Conservation (phyloP, 2,329 filamentous ascomycete genomes). For the Colletotrichum trifolii region DNA sequence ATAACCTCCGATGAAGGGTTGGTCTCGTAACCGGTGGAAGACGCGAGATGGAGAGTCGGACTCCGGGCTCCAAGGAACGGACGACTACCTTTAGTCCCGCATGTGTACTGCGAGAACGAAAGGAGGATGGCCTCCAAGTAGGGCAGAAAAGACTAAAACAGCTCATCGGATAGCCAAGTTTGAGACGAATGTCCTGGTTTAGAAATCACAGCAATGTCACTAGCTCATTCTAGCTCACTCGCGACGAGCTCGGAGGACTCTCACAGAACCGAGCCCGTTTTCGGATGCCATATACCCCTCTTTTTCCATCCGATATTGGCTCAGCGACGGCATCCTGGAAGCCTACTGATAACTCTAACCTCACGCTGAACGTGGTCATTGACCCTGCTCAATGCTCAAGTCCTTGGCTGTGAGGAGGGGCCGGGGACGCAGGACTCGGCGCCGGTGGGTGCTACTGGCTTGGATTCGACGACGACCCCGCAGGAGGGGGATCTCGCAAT, state of each 20-base stretch:
- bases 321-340: not conserved
- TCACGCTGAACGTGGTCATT: not conserved
- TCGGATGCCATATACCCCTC: slow-evolving; percentile 19
- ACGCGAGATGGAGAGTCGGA: not conserved
- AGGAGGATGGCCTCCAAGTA: not conserved
- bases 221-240: not conserved
- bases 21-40: too few species aligned
- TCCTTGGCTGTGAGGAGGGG: not conserved
- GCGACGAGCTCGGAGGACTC: not conserved
- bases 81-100: not conserved
- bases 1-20: too few species aligned
- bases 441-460: not conserved
- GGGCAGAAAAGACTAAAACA: slow-evolving; percentile 4
- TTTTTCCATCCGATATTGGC: slow-evolving; percentile 7
- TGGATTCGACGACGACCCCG: not conserved
- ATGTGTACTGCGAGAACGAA: not conserved
- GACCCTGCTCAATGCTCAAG: not conserved
- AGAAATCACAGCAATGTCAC: not conserved
- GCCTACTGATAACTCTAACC: not conserved
- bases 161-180: not conserved
- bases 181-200: slow-evolving; percentile 11
- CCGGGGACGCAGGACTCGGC: slow-evolving; percentile 7
- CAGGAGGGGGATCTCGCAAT: not conserved
- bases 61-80: not conserved
- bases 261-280: not conserved